Percentiles rank a stretch among this genome's conserved stretches.
These are phyloP conservation scores for Candida pseudocylindracea DNA, from an alignment of 1,139 yeast genomes.

Conservation along the genomic window DNA sequence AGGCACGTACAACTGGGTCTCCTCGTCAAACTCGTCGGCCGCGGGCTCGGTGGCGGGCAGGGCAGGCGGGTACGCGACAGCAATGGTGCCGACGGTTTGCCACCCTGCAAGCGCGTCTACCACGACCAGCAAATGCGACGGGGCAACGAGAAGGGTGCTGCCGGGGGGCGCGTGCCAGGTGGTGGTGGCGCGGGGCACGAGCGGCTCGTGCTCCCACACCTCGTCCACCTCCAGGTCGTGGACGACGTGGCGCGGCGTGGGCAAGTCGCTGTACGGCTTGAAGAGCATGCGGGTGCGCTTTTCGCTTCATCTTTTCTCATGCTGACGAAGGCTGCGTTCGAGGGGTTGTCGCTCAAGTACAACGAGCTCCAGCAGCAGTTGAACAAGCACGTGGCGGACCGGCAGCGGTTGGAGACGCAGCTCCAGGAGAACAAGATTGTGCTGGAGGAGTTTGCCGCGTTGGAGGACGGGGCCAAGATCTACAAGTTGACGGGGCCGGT, in stretches of 20 bases:
- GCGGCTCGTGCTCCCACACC: not conserved
- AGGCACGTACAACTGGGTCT: not conserved
- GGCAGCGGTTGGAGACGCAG: slow-evolving; percentile 59
- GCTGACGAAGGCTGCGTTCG: slow-evolving; percentile 6
- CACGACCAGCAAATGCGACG: not conserved
- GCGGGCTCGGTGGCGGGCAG: too few relatives aligned
- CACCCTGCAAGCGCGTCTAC: not conserved
- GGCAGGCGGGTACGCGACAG: not conserved
- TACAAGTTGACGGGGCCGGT: slow-evolving; percentile 87
- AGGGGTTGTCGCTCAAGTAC: slow-evolving; percentile 17
- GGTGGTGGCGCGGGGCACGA: not conserved
- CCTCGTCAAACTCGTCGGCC: slow-evolving; percentile 1
- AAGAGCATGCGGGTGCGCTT: not conserved
- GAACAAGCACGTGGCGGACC: slow-evolving; percentile 28
- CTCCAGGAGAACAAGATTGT: slow-evolving; percentile 85
- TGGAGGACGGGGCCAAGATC: slow-evolving; percentile 43
- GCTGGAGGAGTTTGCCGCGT: slow-evolving; percentile 46
- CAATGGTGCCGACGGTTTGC: not conserved
- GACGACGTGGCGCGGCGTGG: not conserved
- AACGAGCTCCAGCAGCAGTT: slow-evolving; percentile 12
- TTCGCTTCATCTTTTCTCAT: too few relatives aligned
- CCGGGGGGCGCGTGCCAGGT: not conserved
- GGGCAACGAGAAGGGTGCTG: not conserved
- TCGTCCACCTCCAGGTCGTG: not conserved
- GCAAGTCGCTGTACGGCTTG: not conserved